Base-by-base conservation (phyloP, 2,329 filamentous ascomycete species). In the Cladophialophora psammophila region DNA sequence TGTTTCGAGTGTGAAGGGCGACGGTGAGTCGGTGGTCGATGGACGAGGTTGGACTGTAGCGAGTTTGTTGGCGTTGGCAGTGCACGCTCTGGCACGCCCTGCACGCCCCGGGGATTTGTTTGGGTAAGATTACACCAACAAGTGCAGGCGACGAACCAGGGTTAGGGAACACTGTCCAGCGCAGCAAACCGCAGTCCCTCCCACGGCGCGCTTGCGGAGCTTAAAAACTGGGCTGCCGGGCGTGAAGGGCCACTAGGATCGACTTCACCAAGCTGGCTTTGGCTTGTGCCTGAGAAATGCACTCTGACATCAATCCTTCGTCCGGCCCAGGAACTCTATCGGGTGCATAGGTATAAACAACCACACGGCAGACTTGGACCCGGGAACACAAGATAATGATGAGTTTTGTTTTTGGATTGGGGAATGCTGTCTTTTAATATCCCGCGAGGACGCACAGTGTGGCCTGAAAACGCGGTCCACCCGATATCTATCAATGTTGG, bases 291-390 rank as follows among this genome's bases (percentile, higher is more conserved):
- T 60, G 57, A 45, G 15, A 13, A 35, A 61, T 35, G 59, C 59
- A 61, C 59, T 42, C 59, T 61, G 59, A 61, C 59, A 61, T 61
- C 59, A 61, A 50, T 26, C 48, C 18, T n/a, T 55, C 7, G 53
- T 36, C 31, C 34, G 42, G 32, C 12, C n/a, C 26, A 15, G 15
- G 5, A 13, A 5, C 9, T 26, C 18, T 12, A 12, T 18, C 18
- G 45, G 6, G 20, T 20, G n/a, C 0, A 26, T 50, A 26, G 26
- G 26, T 26, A 31, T 50, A 50, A 50, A 50, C 45, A 50, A 50
- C 12, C 26, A 31, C 20, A 12, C 20, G 45, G 18, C 35, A 13
- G 32, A 55, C 31, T 12, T 3, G 32, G 32, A 18, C 15, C 2
- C 31, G 34, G 35, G 18, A n/a, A 2, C 26, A 26, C 2, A 26